A percentile compares a stretch with the other conserved stretches of the same genome.
These are phyloP conservation scores for Pythium diclinum DNA, from an alignment of 352 stramenopile species.

Conservation along the genomic window DNA sequence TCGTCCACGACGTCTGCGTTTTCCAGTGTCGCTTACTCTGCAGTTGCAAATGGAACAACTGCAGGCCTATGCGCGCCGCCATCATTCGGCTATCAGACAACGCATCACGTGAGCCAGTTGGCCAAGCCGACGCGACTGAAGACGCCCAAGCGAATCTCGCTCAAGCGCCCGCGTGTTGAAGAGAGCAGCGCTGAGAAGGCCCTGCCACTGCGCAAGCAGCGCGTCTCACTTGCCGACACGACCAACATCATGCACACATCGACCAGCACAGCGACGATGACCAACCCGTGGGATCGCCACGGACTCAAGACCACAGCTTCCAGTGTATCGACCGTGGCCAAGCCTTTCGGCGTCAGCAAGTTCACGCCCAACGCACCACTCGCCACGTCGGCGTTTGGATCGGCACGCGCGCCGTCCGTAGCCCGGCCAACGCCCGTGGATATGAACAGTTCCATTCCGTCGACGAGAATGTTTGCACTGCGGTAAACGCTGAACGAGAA, in stretches of 20 bases:
- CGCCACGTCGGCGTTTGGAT: constrained; percentile 13
- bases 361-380: background rate
- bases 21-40: constrained; percentile 27
- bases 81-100: background rate
- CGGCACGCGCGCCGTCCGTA: background rate
- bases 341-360: constrained; percentile 9
- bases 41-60: constrained; percentile 18
- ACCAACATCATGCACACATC: constrained; percentile 30
- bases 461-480: constrained; percentile 22
- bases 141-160: constrained; percentile 52
- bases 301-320: background rate
- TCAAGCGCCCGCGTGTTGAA: constrained; percentile 49
- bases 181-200: constrained; percentile 56
- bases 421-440: background rate
- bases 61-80: background rate
- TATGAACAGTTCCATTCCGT: background rate
- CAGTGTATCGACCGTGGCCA: background rate
- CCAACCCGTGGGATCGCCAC: constrained; percentile 27
- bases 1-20: constrained; percentile 25
- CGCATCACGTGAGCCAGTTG: constrained; percentile 36
- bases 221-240: constrained; percentile 30
- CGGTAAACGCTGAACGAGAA: constrained; percentile 14
- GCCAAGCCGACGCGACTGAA: constrained; percentile 39
- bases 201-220: constrained; percentile 47
- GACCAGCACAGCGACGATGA: constrained; percentile 28